These are phyloP conservation scores for Pichia paraexigua DNA, from an alignment of 805 yeast species.

Conservation along the genomic window DNA sequence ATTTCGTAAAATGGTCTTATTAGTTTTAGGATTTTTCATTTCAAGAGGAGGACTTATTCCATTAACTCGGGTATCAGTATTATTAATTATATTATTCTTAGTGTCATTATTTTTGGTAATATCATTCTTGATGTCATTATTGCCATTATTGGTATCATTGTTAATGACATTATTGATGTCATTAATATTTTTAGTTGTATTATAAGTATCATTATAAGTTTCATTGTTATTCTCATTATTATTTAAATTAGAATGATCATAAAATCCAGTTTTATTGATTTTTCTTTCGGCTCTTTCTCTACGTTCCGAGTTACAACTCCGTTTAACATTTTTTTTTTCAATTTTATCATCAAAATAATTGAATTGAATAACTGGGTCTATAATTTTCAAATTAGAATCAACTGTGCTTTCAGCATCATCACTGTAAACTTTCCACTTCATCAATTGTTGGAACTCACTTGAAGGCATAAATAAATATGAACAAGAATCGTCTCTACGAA, in stretches of 20 bases:
- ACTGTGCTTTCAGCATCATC: neutral
- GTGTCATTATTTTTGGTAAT: neutral
- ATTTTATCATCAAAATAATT: neutral
- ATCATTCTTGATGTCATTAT: neutral
- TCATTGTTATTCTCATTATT: no score
- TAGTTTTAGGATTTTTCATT: neutral
- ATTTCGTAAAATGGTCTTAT: no score
- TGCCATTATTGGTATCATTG: neutral
- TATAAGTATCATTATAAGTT: no score
- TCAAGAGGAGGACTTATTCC: no score
- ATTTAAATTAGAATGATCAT: neutral
- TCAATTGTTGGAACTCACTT: constrained; percentile 1
- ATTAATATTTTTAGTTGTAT: no score
- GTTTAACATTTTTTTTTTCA: neutral
- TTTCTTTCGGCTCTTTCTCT: neutral
- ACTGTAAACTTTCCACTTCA: neutral
- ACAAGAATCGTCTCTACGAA: constrained; percentile 8
- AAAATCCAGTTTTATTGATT: neutral
- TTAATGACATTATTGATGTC: neutral
- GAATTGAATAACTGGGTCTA: neutral
- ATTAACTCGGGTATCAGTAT: neutral
- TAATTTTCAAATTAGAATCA: neutral
- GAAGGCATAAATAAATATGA: constrained; percentile 1
- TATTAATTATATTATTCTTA: neutral
- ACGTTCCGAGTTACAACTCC: neutral